Base-by-base conservation (phyloP, 2,329 filamentous ascomycete species). In the Colletotrichum caudatum region DNA sequence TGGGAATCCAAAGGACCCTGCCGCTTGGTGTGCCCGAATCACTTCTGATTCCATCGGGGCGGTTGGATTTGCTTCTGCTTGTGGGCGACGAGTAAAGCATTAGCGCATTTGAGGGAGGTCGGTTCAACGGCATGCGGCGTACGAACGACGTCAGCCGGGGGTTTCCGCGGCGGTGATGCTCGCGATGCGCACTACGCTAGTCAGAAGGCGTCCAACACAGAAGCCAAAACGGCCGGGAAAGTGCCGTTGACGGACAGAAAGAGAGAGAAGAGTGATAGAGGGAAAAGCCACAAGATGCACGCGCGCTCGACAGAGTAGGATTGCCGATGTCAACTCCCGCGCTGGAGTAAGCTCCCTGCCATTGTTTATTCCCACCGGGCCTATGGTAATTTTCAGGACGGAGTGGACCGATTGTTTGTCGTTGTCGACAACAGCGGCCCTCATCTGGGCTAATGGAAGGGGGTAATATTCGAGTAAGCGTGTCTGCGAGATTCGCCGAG, bases 261-360 rank as follows among this genome's bases (percentile, higher is more conserved):
- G 29, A 29, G 29, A 35, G 35, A 9, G 9, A 37, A 46, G 18
- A n/a, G 20, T 2, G 46, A 37, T 5, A 23, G 16, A 18, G 23
- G 41, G 8, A 54, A 54, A 26, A 35, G 20, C 53, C 39, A 41
- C 33, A 29, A 12, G 1, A 46, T 26, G 16, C 18, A 26, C 23
- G 23, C n/a, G 9, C 1, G 5, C 46, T 3, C 16, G 11, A n/a
- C 35, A 20, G 35, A 29, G 11, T 23, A 37, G 64, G 53, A 71
- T 64, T 71, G 69, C 69, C 69, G 65, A 69, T 33, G 33, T 29
- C 64, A 71, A 71, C 69, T 71, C 69, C 69, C 69, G 69, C 57
- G 41, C 64, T 63, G 35, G 35, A 53, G 59, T n/a, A 12, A 58
- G 59, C 69, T 71, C 64, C 29, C 29, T 65, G 69, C 65, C 58